Conservation (phyloP, 179 eudicot genomes). For the Patellifolia procumbens region DNA sequence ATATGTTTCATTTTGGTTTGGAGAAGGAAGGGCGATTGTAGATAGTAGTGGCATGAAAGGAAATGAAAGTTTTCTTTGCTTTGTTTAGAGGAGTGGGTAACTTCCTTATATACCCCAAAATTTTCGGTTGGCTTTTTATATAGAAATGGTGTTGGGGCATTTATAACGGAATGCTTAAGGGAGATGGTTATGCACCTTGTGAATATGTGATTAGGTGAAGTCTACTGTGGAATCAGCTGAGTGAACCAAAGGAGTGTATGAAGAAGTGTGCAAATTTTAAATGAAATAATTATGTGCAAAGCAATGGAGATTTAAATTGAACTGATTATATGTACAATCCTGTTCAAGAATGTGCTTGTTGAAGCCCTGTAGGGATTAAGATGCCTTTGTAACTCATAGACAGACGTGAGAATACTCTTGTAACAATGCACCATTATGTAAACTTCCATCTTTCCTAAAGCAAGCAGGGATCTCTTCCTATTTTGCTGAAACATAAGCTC, state of each 20-base stretch:
- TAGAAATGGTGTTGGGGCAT: neutral
- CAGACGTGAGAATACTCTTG: neutral
- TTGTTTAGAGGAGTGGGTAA: neutral
- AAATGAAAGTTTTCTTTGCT: neutral
- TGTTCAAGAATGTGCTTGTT: neutral
- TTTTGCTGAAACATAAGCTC: neutral
- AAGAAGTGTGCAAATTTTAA: neutral
- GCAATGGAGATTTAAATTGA: neutral
- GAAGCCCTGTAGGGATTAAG: neutral
- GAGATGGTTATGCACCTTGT: neutral
- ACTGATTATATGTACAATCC: neutral
- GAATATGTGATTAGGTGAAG: neutral
- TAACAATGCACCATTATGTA: neutral
- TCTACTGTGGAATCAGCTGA: neutral
- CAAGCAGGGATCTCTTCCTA: neutral
- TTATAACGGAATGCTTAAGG: neutral
- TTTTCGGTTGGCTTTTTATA: too few species aligned
- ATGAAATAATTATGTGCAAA: neutral
- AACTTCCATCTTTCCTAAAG: neutral
- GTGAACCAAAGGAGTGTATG: conserved; percentile 3
- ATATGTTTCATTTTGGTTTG: neutral
- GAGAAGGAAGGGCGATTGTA: neutral
- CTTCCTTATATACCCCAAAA: neutral
- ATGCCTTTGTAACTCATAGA: neutral
- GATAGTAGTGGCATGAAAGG: neutral